Evolutionary conservation across 768 basidiomycete genomes (phyloP).

Genomic region (Tricholoma flavovirens): DNA sequence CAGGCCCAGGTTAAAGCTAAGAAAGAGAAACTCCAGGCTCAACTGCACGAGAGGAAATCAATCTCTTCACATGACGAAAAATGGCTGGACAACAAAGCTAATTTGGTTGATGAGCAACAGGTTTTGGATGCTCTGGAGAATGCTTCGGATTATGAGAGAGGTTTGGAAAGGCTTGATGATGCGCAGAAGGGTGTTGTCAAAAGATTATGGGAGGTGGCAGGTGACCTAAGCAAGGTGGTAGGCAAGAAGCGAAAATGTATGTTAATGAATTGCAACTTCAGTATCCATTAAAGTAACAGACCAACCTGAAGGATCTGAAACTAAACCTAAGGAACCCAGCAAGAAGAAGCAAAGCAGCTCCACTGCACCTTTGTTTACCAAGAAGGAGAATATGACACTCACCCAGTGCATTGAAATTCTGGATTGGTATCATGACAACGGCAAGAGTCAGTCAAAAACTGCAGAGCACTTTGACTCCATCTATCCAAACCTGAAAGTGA

Average conservation of each 20-base stretch:
- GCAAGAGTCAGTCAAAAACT: too few relatives aligned
- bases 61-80: background rate
- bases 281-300: background rate
- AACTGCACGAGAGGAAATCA: background rate
- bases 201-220: slow-evolving; percentile 6
- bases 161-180: slow-evolving; percentile 67
- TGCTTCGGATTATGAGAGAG: slow-evolving; percentile 24
- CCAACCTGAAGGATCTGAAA: background rate
- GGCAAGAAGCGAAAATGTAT: slow-evolving; percentile 1
- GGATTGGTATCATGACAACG: too few relatives aligned
- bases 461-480: too few relatives aligned
- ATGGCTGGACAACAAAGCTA: slow-evolving; percentile 5
- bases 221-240: slow-evolving; percentile 5
- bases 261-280: background rate
- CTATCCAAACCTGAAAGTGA: too few relatives aligned
- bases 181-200: slow-evolving; percentile 24
- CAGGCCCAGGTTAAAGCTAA: slow-evolving; percentile 1
- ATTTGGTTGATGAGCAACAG: slow-evolving; percentile 10
- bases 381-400: too few relatives aligned
- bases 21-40: background rate
- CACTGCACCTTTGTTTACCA: background rate
- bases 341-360: background rate
- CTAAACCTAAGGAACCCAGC: background rate
- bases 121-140: slow-evolving; percentile 9
- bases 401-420: too few relatives aligned